Base-by-base conservation (phyloP, 2,329 filamentous ascomycete genomes). In the Biscogniauxia mediterranea region DNA sequence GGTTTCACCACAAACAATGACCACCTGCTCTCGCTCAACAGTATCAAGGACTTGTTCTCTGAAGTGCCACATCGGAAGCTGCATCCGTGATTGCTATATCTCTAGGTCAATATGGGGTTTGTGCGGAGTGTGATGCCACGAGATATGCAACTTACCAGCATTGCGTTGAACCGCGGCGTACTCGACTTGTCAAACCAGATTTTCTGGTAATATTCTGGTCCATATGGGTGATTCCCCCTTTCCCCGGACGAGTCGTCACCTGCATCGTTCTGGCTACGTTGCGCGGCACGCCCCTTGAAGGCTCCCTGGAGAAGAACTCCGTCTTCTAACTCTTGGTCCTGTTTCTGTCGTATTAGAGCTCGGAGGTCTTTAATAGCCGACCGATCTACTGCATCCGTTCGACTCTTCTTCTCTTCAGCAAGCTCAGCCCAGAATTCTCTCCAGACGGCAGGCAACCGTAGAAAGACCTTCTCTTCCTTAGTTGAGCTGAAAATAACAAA, bases 1-100 rank as follows among this genome's bases (percentile, higher is more conserved):
- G 2, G 95, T 99, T 77, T 99, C 95, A 73, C 95, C 95, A 73
- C 94, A 98, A 28, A 99, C 86, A 62, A 99, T 97, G 9, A 95
- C 88, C 9, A 96, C 90, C 70, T 95, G 93, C 66, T 96, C 85
- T 21, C 85, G 81, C 54, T 92, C 89, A 28, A 99, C 88, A 1
- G 91, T 85, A 25, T 86, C 81, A 13, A 98, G 79, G 7, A 97
- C 92, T 55, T 92, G 84, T 13, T 91, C 80, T 66, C 88, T 89
- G 74, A 95, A 97, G 13, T 85, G 83, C 85, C 91, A 97, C 81
- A 99, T 97, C 0, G 95, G 95, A 19, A 99, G 83, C 68, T 90
- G 90, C 81, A 87, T 89, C 59, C 95, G 88, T 32, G 83, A 87
- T 73, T 84, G 77, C 75, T 81, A 38, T 6, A 46, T 23, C 25